Conservation (phyloP, 805 yeast species). For the Wickerhamiella brachini region DNA sequence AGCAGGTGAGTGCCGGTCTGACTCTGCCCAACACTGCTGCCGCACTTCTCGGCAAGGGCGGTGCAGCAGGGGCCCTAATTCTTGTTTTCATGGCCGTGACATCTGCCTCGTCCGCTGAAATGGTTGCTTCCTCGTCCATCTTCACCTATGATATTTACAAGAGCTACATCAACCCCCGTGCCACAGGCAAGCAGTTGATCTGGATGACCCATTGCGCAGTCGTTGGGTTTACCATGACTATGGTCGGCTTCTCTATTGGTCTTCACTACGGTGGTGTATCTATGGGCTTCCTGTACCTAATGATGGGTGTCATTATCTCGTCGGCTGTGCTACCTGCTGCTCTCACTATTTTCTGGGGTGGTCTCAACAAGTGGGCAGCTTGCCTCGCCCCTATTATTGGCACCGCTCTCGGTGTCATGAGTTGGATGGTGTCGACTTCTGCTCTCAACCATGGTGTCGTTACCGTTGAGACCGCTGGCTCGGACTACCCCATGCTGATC, state of each 20-base stretch:
- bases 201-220: constrained; percentile 55
- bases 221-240: constrained; percentile 40
- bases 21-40: constrained; percentile 57
- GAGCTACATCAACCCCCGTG: constrained; percentile 64
- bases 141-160: constrained; percentile 78
- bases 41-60: constrained; percentile 74
- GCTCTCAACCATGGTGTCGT: constrained; percentile 32
- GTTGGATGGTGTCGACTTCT: constrained; percentile 39
- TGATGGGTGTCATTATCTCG: constrained; percentile 83
- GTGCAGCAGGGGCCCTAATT: constrained; percentile 70
- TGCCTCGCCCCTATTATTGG: constrained; percentile 67
- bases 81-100: constrained; percentile 87
- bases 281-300: constrained; percentile 75
- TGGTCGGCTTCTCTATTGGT: constrained; percentile 79
- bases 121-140: constrained; percentile 76
- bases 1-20: constrained; percentile 69
- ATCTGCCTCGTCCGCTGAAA: constrained; percentile 82
- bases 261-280: constrained; percentile 67
- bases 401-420: constrained; percentile 54
- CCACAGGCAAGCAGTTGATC: constrained; percentile 61
- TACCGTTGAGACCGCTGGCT: constrained; percentile 45
- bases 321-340: constrained; percentile 75
- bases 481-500: constrained; percentile 76
- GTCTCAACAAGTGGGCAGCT: constrained; percentile 58
- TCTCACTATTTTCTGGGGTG: constrained; percentile 48